Evolutionary conservation across 1,284 basidiomycete species (phyloP).

Genomic region (Tilletiopsis washingtonensis): DNA sequence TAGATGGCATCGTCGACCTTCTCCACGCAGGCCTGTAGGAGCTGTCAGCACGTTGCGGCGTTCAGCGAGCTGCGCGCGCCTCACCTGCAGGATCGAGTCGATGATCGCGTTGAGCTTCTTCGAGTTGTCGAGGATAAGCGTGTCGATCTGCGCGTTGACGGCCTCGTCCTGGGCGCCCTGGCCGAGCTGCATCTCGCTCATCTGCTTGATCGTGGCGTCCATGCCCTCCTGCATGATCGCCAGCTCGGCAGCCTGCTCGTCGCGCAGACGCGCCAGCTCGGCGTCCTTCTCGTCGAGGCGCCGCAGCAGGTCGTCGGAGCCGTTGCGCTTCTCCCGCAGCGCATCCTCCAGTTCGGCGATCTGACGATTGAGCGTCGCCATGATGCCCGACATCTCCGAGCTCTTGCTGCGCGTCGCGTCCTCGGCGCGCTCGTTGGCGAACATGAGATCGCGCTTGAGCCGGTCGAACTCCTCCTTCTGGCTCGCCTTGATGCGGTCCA

Average conservation of each 20-base stretch:
- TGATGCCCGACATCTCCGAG: slow-evolving; percentile 79
- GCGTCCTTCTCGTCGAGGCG: slow-evolving; percentile 67
- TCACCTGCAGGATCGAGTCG: slow-evolving; percentile 74
- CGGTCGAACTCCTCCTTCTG: slow-evolving; percentile 96
- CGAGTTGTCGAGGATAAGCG: slow-evolving; percentile 88
- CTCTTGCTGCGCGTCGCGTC: slow-evolving; percentile 85
- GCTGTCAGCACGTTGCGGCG: neutral
- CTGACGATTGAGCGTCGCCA: slow-evolving; percentile 92
- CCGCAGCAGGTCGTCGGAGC: slow-evolving; percentile 73
- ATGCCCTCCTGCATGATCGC: slow-evolving; percentile 91
- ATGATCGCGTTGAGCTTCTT: slow-evolving; percentile 98
- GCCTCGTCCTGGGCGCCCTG: slow-evolving; percentile 79
- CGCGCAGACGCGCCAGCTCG: slow-evolving; percentile 71
- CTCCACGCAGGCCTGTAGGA: slow-evolving; percentile 72
- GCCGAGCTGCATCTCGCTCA: slow-evolving; percentile 77
- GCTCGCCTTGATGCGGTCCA: slow-evolving; percentile 83
- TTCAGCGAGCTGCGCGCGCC: neutral
- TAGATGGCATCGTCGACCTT: slow-evolving; percentile 97
- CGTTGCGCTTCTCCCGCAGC: slow-evolving; percentile 59
- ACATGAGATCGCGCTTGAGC: slow-evolving; percentile 81
- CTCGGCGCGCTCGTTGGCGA: slow-evolving; percentile 96
- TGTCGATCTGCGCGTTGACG: slow-evolving; percentile 91
- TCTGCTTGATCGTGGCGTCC: slow-evolving; percentile 83
- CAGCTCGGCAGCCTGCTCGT: slow-evolving; percentile 96
- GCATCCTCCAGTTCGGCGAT: slow-evolving; percentile 90